These are phyloP conservation scores for Camelina sativa DNA, from an alignment of 345 rosid species.

Conservation along the genomic window DNA sequence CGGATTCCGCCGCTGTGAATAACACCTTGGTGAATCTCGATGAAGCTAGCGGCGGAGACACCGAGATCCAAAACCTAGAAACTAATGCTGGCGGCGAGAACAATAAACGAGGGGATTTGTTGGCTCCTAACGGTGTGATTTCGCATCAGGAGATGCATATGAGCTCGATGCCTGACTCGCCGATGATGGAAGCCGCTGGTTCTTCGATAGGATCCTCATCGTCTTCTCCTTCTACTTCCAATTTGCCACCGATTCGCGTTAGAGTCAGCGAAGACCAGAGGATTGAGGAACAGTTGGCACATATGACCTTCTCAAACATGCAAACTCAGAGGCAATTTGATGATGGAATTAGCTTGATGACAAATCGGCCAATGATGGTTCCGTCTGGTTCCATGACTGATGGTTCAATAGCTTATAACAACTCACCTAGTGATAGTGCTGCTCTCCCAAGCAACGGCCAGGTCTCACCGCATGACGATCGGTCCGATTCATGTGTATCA, in stretches of 20 bases:
- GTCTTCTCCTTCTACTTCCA: constrained; percentile 69
- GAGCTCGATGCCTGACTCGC: constrained; percentile 61
- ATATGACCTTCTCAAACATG: constrained; percentile 50
- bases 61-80: constrained; percentile 36
- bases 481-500: constrained; percentile 63
- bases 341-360: constrained; percentile 45
- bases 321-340: constrained; percentile 48
- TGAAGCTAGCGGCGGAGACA: constrained; percentile 38
- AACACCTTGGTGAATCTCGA: constrained; percentile 61
- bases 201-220: constrained; percentile 68
- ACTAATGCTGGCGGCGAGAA: constrained; percentile 35
- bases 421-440: constrained; percentile 25
- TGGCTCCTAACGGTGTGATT: constrained; percentile 15
- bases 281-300: constrained; percentile 69
- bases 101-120: constrained; percentile 38
- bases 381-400: constrained; percentile 29
- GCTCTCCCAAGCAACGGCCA: constrained; percentile 41
- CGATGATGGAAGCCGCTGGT: constrained; percentile 53
- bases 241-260: constrained; percentile 72
- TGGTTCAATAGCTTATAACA: constrained; percentile 33
- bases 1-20: constrained; percentile 64
- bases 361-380: constrained; percentile 45
- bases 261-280: constrained; percentile 48
- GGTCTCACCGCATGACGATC: constrained; percentile 61
- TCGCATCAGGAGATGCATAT: constrained; percentile 54